These are phyloP conservation scores for Penicillium ochrochloron DNA, from an alignment of 495 filamentous ascomycete species.

Conservation along the genomic window DNA sequence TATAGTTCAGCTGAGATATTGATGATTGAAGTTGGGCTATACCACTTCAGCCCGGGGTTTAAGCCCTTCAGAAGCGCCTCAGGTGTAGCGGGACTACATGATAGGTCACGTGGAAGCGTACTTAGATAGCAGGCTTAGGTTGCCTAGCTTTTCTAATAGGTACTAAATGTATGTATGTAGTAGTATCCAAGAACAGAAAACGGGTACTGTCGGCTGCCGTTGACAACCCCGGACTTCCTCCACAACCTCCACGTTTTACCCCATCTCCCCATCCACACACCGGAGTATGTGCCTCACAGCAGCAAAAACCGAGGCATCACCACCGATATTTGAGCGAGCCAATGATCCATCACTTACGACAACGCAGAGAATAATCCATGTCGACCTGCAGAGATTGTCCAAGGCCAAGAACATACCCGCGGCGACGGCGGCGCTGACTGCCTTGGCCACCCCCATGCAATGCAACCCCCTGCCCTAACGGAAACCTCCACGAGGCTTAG, in stretches of 20 bases:
- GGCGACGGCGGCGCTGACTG: not conserved
- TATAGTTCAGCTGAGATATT: no score
- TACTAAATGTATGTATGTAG: no score
- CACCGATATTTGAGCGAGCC: not conserved
- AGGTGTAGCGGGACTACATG: no score
- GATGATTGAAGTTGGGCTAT: no score
- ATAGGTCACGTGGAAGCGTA: no score
- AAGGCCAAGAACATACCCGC: not conserved
- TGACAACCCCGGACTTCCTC: not conserved
- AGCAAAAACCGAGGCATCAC: not conserved
- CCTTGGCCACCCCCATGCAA: constrained; percentile 1
- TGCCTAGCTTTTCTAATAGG: no score
- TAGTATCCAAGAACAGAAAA: no score
- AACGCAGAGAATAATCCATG: not conserved
- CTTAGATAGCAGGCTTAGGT: no score
- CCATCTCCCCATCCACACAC: not conserved
- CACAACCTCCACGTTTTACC: not conserved
- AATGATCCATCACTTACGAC: not conserved
- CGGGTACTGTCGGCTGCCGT: no score
- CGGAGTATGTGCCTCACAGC: not conserved
- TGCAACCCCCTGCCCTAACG: not conserved
- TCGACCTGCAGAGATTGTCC: not conserved
- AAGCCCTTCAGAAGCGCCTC: no score
- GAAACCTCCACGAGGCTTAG: not conserved
- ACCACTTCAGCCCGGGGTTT: no score